phyloP scores from a whole-genome alignment of 2,329 filamentous ascomycete species.

The Tolypocladium pustulatum region DNA sequence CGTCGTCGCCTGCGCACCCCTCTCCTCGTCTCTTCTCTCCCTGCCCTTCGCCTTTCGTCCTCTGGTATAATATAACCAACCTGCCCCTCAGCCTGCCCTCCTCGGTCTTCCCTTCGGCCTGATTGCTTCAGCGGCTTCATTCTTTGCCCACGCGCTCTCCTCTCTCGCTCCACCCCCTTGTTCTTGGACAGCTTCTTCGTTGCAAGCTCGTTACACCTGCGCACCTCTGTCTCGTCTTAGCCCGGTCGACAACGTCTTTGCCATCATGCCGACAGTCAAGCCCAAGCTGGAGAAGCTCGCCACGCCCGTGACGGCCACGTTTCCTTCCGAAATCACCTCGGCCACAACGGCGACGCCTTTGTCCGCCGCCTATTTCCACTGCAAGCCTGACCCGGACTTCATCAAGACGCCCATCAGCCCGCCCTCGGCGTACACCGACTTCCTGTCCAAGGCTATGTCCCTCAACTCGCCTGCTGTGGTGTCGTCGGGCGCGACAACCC shows the following conservation, averaged over 20 bases:
- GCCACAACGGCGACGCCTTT: constrained; percentile 60
- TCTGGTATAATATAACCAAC: neutral
- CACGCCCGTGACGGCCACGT: constrained; percentile 52
- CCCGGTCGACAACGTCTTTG: neutral
- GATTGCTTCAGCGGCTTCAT: neutral
- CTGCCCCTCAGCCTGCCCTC: constrained; percentile 2
- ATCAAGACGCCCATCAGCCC: constrained; percentile 91
- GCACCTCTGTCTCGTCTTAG: neutral
- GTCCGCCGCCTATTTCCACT: constrained; percentile 30
- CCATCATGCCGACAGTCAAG: constrained; percentile 40
- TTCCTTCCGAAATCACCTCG: constrained; percentile 50
- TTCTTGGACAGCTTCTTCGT: neutral
- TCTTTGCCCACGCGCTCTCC: neutral
- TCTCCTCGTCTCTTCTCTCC: constrained; percentile 5
- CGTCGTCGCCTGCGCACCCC: constrained; percentile 2
- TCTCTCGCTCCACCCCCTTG: neutral
- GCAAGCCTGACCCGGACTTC: constrained; percentile 34
- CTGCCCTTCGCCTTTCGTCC: neutral
- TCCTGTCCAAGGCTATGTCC: constrained; percentile 68
- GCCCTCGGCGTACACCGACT: constrained; percentile 82
- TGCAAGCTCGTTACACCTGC: neutral
- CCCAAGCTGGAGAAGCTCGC: constrained; percentile 53
- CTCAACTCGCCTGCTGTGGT: constrained; percentile 58
- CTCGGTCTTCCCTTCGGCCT: neutral
- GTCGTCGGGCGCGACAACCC: constrained; percentile 37